phyloP scores from a whole-genome alignment of 129 eudicot species.

The Kitagawia praeruptora region DNA sequence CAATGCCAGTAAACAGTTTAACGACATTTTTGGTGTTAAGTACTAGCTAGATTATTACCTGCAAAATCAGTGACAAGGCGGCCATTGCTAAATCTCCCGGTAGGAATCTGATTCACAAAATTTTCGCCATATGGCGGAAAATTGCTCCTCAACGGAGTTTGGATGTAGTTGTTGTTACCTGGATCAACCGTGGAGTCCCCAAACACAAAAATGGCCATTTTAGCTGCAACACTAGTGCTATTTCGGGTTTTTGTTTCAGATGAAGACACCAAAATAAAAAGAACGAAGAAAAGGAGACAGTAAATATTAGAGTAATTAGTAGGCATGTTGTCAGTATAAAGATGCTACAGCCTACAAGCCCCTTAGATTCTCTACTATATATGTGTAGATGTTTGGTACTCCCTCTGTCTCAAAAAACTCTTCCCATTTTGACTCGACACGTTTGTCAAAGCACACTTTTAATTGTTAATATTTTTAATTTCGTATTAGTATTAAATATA shows the following conservation, averaged over 20 bases:
- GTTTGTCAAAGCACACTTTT: no score
- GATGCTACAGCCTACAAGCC: not conserved
- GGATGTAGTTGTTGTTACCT: constrained; percentile 60
- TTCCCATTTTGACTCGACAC: no score
- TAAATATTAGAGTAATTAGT: not conserved
- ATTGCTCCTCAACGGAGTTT: constrained; percentile 33
- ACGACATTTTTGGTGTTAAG: no score
- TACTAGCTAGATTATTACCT: constrained; percentile 17
- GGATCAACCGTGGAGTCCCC: constrained; percentile 83
- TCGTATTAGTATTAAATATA: no score
- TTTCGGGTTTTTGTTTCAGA: not conserved
- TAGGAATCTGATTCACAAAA: constrained; percentile 41
- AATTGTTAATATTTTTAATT: no score
- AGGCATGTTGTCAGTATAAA: not conserved
- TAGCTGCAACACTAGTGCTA: not conserved
- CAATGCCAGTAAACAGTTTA: not conserved
- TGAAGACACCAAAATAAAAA: not conserved
- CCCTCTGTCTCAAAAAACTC: no score
- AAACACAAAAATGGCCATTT: constrained; percentile 17
- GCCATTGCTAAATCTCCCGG: constrained; percentile 80
- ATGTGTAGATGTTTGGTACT: not conserved
- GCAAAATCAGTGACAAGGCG: constrained; percentile 47
- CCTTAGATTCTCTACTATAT: not conserved
- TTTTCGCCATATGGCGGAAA: constrained; percentile 75
- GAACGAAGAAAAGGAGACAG: not conserved